Evolutionary conservation across 306 rosid species (phyloP).

Genomic region (Cucurbita moschata): DNA sequence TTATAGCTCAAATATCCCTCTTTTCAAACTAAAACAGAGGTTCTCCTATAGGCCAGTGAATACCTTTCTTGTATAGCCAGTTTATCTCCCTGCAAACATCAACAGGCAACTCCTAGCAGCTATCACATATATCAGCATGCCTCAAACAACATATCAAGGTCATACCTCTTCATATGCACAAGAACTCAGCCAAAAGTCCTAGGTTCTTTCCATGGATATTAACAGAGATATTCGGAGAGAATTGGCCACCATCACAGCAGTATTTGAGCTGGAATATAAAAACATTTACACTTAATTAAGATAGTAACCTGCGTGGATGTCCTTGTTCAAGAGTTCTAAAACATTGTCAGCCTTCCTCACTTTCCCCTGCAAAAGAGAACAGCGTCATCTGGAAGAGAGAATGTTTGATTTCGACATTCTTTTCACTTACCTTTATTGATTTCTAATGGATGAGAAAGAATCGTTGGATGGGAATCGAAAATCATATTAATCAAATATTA

Average conservation of each 20-base stretch:
- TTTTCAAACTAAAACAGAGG: neutral
- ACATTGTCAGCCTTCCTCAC: neutral
- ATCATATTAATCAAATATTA: neutral
- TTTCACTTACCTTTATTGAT: neutral
- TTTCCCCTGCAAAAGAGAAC: neutral
- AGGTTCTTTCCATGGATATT: neutral
- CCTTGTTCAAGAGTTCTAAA: neutral
- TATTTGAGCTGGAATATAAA: neutral
- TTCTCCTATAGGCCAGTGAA: neutral
- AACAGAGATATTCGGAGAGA: neutral
- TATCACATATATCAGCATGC: neutral
- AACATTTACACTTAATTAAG: neutral
- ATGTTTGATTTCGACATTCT: neutral
- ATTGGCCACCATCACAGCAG: neutral
- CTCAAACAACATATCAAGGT: neutral
- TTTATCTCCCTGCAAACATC: neutral
- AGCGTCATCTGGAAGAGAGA: neutral
- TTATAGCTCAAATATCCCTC: neutral
- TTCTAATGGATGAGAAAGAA: neutral
- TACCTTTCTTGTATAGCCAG: neutral
- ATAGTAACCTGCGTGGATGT: neutral
- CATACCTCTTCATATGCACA: neutral
- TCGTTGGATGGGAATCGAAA: neutral
- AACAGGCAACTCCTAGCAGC: neutral
- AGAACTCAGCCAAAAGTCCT: neutral